A percentile compares a stretch with the other conserved stretches of the same genome.
Conservation (phyloP, 2,329 filamentous ascomycete genomes). For the Epichloe elymi region DNA sequence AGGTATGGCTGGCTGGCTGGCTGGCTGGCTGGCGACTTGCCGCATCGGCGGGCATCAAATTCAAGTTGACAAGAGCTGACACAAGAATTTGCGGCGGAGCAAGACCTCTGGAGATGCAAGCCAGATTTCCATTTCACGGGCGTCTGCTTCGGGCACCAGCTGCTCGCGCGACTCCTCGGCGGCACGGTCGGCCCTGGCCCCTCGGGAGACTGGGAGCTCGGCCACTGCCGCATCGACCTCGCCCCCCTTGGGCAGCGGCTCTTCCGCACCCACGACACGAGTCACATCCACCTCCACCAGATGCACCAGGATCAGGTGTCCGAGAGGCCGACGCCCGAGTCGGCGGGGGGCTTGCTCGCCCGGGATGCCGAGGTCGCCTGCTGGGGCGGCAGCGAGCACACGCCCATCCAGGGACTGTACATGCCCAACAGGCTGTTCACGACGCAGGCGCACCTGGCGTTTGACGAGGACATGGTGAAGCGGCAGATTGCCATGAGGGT, state of each 20-base stretch:
- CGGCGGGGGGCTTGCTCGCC: slow-evolving; percentile 23
- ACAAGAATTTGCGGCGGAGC: background rate
- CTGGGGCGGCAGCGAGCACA: slow-evolving; percentile 51
- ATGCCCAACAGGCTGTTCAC: slow-evolving; percentile 48
- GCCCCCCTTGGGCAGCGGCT: slow-evolving; percentile 53
- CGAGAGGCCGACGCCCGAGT: slow-evolving; percentile 43
- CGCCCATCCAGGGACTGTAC: slow-evolving; percentile 64
- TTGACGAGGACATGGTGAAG: slow-evolving; percentile 53
- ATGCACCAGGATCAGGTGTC: slow-evolving; percentile 46
- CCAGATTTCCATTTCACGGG: slow-evolving; percentile 50
- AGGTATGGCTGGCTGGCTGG: slow-evolving; percentile 14
- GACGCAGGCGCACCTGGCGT: slow-evolving; percentile 70
- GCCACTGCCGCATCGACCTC: slow-evolving; percentile 52
- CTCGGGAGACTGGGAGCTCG: slow-evolving; percentile 59
- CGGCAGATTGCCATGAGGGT: slow-evolving; percentile 49
- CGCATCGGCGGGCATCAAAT: no score
- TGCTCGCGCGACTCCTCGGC: slow-evolving; percentile 58
- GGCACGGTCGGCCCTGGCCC: slow-evolving; percentile 50
- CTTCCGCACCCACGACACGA: background rate
- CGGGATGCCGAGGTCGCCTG: slow-evolving; percentile 31
- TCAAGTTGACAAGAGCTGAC: background rate
- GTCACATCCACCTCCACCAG: background rate
- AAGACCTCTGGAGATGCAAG: slow-evolving; percentile 35
- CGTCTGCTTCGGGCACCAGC: slow-evolving; percentile 73
- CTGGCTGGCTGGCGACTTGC: background rate